Percentiles rank a stretch among this genome's conserved stretches.
These are phyloP conservation scores for Blastosporella zonata DNA, from an alignment of 1,284 basidiomycete genomes.

Conservation along the genomic window DNA sequence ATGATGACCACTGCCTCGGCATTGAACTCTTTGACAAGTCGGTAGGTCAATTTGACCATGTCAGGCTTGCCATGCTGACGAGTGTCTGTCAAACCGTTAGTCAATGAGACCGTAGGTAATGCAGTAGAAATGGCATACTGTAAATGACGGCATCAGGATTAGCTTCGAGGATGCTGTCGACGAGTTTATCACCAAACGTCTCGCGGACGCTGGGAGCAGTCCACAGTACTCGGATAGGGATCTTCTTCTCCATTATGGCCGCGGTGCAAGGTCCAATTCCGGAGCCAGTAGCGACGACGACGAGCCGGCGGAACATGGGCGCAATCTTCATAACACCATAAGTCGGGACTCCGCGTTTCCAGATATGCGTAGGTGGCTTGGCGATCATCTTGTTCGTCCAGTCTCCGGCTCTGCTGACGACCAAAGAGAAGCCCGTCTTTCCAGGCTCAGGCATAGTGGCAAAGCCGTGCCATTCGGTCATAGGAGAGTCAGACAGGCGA, in stretches of 20 bases:
- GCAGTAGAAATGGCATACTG: slow-evolving; percentile 13
- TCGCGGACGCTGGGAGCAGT: slow-evolving; percentile 59
- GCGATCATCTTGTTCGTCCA: slow-evolving; percentile 54
- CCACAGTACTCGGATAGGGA: slow-evolving; percentile 57
- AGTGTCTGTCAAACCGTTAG: slow-evolving; percentile 38
- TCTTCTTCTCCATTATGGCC: slow-evolving; percentile 46
- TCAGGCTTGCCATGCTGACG: slow-evolving; percentile 35
- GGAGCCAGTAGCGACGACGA: slow-evolving; percentile 60
- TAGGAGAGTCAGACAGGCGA: slow-evolving; percentile 50
- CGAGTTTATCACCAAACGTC: slow-evolving; percentile 59
- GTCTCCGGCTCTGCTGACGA: slow-evolving; percentile 60
- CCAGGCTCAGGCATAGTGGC: slow-evolving; percentile 53
- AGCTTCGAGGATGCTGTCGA: slow-evolving; percentile 48
- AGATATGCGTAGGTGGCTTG: slow-evolving; percentile 50
- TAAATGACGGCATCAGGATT: slow-evolving; percentile 55
- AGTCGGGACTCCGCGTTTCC: slow-evolving; percentile 59
- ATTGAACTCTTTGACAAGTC: slow-evolving; percentile 55
- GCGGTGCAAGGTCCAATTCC: slow-evolving; percentile 62
- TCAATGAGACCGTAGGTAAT: neutral
- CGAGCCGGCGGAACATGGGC: slow-evolving; percentile 52
- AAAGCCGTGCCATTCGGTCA: slow-evolving; percentile 63
- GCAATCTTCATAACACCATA: slow-evolving; percentile 57
- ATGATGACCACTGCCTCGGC: slow-evolving; percentile 64
- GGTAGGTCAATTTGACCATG: slow-evolving; percentile 50
- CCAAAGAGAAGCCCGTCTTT: slow-evolving; percentile 52